Conservation (phyloP, 116 monocot genomes). For the Cymodocea nodosa region DNA sequence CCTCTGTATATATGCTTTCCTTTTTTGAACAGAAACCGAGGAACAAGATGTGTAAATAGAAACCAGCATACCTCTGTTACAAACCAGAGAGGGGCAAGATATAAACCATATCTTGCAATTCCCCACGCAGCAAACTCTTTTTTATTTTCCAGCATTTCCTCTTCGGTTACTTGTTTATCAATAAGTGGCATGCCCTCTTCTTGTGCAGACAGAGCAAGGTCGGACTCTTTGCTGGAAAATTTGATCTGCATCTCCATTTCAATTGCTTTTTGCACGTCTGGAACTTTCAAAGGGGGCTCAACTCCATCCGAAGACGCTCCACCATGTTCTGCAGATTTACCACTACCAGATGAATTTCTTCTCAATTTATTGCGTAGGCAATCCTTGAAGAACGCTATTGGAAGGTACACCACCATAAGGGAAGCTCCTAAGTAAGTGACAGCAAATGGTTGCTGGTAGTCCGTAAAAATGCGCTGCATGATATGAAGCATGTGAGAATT, state of each 20-base stretch:
- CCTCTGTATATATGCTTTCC: too few species aligned
- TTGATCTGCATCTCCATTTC: conserved; percentile 50
- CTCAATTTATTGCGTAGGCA: conserved; percentile 26
- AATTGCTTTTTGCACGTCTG: conserved; percentile 45
- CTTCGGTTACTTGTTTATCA: conserved; percentile 24
- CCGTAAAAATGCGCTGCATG: conserved; percentile 82
- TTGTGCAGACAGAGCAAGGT: conserved; percentile 31
- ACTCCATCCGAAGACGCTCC: conserved; percentile 25
- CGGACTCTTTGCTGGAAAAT: conserved; percentile 50
- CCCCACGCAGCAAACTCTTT: conserved; percentile 36
- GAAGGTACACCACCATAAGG: conserved; percentile 90
- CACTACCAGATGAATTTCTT: conserved; percentile 19
- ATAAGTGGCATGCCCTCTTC: conserved; percentile 44
- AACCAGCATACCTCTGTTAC: conserved; percentile 62
- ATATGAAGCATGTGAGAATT: too few species aligned
- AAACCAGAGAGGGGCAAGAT: conserved; percentile 93
- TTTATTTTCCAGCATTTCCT: conserved; percentile 24
- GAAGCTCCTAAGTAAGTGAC: conserved; percentile 93
- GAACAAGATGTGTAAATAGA: not conserved
- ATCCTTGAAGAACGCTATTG: conserved; percentile 79
- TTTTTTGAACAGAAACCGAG: not conserved
- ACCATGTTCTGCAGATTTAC: conserved; percentile 19
- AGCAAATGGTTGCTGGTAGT: conserved; percentile 93
- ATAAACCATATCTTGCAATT: conserved; percentile 66
- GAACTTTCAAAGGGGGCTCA: conserved; percentile 30